Evolutionary conservation across 805 yeast genomes (phyloP), one percentile per base, ranked within the genome.

Genomic region (Kodamaea fukazawae): DNA sequence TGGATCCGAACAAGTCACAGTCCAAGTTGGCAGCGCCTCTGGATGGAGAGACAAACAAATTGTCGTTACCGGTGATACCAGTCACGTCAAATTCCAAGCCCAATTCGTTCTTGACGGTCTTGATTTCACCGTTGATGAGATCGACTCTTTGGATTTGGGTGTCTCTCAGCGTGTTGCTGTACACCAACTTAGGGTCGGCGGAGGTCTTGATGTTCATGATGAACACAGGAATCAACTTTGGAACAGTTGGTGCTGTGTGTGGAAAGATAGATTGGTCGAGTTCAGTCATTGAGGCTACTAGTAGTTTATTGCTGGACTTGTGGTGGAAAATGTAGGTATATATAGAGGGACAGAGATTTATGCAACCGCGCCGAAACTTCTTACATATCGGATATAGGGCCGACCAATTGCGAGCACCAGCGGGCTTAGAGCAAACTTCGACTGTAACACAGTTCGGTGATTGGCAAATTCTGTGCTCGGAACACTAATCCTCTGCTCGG

Each of bases 1-100:
- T 65, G 43, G 65, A 70, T 23, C 77, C 68, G 47, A 63, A 75
- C 38, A 78, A 42, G 37, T 67, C 68, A 54, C 83, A 78, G 48
- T 76, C 79, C 48, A 78, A 61, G n/a, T 51, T 51, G 8, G 60
- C 41, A 17, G 54, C 45, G 4, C 49, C 50, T 4, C 57, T 49
- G 11, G 52, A 54, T n/a, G 60, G 50, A 27, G 56, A 54, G 20
- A 57, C 50, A 14, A 65, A 63, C 49, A 79, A 61, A 38, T 76
- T 75, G 46, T 79, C 86, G 43, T 58, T 57, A 4, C 85, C 84
- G 26, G 34, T 30, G 15, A 63, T 41, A 5, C 46, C 51, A 4
- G 29, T 20, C 28, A 53, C 58, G 7, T 63, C 65, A 32, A 64
- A 54, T 42, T 63, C 61, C 14, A 56, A 53, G 6, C 66, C 66